phyloP scores from a whole-genome alignment of 768 basidiomycete genomes.

The Kwoniella dendrophila region DNA sequence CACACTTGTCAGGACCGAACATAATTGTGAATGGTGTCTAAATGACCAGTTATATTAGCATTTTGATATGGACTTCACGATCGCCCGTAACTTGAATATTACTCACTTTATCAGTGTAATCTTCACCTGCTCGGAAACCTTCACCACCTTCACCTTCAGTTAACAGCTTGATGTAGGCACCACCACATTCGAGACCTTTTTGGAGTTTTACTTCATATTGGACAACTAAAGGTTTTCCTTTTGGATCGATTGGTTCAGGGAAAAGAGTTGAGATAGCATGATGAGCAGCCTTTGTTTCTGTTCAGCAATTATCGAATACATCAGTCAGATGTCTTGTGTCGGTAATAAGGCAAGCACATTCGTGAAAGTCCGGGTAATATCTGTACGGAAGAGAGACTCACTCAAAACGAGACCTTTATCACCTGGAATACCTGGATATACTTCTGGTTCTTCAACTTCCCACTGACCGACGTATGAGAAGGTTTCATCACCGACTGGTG shows the following conservation, averaged over 20 bases:
- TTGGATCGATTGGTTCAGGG: conserved; percentile 71
- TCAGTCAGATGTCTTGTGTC: too few species aligned
- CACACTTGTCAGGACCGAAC: conserved; percentile 86
- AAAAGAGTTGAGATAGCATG: conserved; percentile 98
- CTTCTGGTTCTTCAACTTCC: conserved; percentile 83
- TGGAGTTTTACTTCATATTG: conserved; percentile 99
- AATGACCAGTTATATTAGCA: conserved; percentile 2
- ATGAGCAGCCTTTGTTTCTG: conserved; percentile 89
- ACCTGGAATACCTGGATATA: conserved; percentile 72
- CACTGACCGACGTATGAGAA: conserved; percentile 98
- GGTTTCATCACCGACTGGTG: conserved; percentile 89
- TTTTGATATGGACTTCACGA: neutral
- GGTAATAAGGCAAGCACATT: too few species aligned
- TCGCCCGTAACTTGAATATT: neutral
- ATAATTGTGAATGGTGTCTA: conserved; percentile 65
- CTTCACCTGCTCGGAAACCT: conserved; percentile 53
- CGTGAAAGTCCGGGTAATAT: too few species aligned
- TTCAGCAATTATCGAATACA: neutral
- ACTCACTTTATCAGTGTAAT: conserved; percentile 57
- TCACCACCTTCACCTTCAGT: conserved; percentile 53
- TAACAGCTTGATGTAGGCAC: conserved; percentile 96
- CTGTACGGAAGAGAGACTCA: too few species aligned
- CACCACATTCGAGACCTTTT: conserved; percentile 98
- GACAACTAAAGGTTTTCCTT: conserved; percentile 80
- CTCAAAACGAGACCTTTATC: conserved; percentile 80